These are phyloP conservation scores for Cyclotella baltica DNA, from an alignment of 108 stramenopile genomes.

Conservation along the genomic window DNA sequence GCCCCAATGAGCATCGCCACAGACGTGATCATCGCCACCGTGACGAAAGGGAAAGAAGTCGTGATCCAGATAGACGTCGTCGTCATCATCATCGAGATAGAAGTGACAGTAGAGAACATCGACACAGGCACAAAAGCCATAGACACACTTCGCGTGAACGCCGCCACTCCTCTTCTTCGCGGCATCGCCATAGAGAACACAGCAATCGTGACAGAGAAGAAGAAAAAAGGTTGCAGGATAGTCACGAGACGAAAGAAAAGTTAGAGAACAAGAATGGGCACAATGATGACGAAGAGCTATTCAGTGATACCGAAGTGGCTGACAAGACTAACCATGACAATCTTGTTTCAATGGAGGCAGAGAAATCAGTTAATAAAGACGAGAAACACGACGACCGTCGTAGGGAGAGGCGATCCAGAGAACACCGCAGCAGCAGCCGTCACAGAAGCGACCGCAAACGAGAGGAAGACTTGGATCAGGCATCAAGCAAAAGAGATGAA, in stretches of 20 bases:
- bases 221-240: no score
- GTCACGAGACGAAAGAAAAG: no score
- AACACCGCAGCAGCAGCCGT: slow-evolving; percentile 3
- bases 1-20: background rate
- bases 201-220: background rate
- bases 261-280: no score
- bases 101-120: slow-evolving; percentile 20
- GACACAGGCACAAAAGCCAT: slow-evolving; percentile 16
- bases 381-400: background rate
- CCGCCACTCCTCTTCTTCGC: slow-evolving; percentile 3
- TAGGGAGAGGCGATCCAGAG: slow-evolving; percentile 3
- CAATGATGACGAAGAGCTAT: no score
- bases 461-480: slow-evolving; percentile 4
- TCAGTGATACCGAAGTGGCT: background rate
- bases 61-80: slow-evolving; percentile 9
- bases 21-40: background rate
- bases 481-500: no score
- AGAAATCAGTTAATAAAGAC: background rate
- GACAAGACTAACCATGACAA: background rate
- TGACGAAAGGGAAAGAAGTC: slow-evolving; percentile 23
- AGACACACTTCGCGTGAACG: no score
- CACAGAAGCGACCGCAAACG: slow-evolving; percentile 18
- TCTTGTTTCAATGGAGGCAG: background rate
- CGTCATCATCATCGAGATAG: slow-evolving; percentile 16
- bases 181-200: background rate